These are phyloP conservation scores for Teunomyces aglyptinius DNA, from an alignment of 805 yeast species.

Conservation along the genomic window DNA sequence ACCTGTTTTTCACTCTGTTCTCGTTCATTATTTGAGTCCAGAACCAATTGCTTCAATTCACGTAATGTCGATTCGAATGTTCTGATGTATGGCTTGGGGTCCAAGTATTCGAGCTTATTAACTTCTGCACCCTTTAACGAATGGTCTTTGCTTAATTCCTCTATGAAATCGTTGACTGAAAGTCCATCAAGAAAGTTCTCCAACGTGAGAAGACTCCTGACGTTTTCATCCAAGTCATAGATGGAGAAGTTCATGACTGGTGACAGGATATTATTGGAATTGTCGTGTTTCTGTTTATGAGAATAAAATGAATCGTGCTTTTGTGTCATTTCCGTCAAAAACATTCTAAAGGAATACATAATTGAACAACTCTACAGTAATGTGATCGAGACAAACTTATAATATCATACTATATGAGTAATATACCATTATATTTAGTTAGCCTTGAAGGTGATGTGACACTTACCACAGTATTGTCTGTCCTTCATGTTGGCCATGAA, in stretches of 20 bases:
- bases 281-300: not conserved
- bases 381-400: not conserved
- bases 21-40: slow-evolving; percentile 53
- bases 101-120: slow-evolving; percentile 56
- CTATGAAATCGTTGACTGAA: slow-evolving; percentile 77
- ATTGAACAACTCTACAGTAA: not conserved
- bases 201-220: slow-evolving; percentile 51
- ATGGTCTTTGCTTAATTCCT: slow-evolving; percentile 71
- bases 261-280: not conserved
- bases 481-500: slow-evolving; percentile 99
- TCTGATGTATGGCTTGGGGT: slow-evolving; percentile 92
- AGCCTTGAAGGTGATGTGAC: slow-evolving; percentile 87
- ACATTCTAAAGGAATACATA: not conserved
- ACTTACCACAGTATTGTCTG: slow-evolving; percentile 99
- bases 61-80: slow-evolving; percentile 84
- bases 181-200: slow-evolving; percentile 68
- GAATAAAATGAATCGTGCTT: not conserved
- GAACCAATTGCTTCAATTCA: slow-evolving; percentile 61
- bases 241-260: slow-evolving; percentile 43
- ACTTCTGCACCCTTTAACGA: slow-evolving; percentile 49
- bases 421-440: slow-evolving; percentile 11
- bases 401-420: slow-evolving; percentile 1
- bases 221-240: slow-evolving; percentile 64
- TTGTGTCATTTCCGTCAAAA: not conserved
- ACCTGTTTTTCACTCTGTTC: slow-evolving; percentile 55